Evolutionary conservation across 1,139 yeast genomes (phyloP).

Genomic region (Hyphopichia pseudoburtonii): DNA sequence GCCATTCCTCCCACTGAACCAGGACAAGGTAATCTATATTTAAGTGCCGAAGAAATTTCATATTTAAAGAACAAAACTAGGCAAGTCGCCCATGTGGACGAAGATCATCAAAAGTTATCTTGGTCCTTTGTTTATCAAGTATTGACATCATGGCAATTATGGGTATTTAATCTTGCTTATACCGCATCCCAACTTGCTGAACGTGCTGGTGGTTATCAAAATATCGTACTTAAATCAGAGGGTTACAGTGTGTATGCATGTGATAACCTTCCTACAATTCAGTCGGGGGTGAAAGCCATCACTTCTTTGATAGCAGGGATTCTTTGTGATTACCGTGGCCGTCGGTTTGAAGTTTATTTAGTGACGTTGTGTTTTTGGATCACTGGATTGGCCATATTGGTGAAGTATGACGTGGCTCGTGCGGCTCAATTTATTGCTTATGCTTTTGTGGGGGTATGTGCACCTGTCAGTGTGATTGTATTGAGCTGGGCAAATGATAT

Average conservation of each 20-base stretch:
- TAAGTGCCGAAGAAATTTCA: conserved; percentile 1
- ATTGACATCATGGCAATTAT: conserved; percentile 5
- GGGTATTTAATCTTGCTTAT: conserved; percentile 1
- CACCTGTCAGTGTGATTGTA: conserved; percentile 1
- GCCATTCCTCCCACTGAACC: conserved; percentile 7
- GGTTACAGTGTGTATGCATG: conserved; percentile 4
- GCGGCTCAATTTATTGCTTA: conserved; percentile 2
- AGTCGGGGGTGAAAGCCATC: conserved; percentile 8
- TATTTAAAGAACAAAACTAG: not conserved
- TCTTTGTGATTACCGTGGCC: conserved; percentile 5
- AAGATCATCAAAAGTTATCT: conserved; percentile 1
- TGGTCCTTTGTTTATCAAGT: not conserved
- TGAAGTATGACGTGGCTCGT: conserved; percentile 1
- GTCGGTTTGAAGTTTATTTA: conserved; percentile 1
- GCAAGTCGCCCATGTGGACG: not conserved
- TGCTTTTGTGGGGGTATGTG: conserved; percentile 1
- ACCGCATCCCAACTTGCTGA: conserved; percentile 1
- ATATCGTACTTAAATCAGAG: conserved; percentile 1
- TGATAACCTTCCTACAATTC: conserved; percentile 8
- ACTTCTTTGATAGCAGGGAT: conserved; percentile 6
- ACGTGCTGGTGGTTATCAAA: conserved; percentile 1
- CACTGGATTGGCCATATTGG: not conserved
- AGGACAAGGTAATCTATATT: conserved; percentile 3
- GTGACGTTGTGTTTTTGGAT: not conserved
- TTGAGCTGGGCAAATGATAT: not conserved